Evolutionary conservation across 1,284 basidiomycete species (phyloP).

Genomic region (Marasmius oreades): DNA sequence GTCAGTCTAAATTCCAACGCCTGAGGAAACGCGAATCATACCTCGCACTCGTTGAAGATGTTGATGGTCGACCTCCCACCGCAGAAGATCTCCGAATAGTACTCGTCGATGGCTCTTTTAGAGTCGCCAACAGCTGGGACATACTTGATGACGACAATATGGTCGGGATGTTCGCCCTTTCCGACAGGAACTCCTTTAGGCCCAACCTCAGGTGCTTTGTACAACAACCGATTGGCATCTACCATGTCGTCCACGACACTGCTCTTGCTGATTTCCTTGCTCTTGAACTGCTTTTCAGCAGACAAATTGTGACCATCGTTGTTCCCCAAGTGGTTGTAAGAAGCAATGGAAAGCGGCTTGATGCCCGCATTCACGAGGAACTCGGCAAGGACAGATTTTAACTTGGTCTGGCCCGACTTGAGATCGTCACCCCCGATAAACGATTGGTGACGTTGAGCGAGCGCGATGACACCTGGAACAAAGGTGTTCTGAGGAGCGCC

Average conservation of each 20-base stretch:
- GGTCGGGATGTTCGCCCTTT: conserved; percentile 95
- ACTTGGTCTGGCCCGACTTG: conserved; percentile 93
- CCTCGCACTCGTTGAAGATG: conserved; percentile 96
- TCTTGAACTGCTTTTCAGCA: conserved; percentile 93
- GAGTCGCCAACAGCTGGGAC: conserved; percentile 94
- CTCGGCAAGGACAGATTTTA: conserved; percentile 95
- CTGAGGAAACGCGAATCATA: conserved; percentile 26
- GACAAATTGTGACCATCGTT: conserved; percentile 95
- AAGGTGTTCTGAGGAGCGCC: conserved; percentile 99
- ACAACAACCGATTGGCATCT: conserved; percentile 85
- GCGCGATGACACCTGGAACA: conserved; percentile 91
- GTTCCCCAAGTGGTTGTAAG: conserved; percentile 99
- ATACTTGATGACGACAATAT: conserved; percentile 95
- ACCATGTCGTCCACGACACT: conserved; percentile 99
- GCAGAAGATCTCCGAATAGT: conserved; percentile 92
- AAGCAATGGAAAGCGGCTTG: conserved; percentile 95
- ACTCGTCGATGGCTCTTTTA: conserved; percentile 98
- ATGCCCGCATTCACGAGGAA: conserved; percentile 99
- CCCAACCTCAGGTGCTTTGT: conserved; percentile 69
- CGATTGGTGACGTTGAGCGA: conserved; percentile 85
- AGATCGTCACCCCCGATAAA: conserved; percentile 99
- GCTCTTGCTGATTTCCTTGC: conserved; percentile 97
- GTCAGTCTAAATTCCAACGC: conserved; percentile 6
- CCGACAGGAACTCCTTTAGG: conserved; percentile 61
- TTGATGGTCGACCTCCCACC: conserved; percentile 82